Evolutionary conservation across 2,329 filamentous ascomycete species (phyloP), one percentile per base, ranked within the genome.

Genomic region (Aspergillus versicolor): DNA sequence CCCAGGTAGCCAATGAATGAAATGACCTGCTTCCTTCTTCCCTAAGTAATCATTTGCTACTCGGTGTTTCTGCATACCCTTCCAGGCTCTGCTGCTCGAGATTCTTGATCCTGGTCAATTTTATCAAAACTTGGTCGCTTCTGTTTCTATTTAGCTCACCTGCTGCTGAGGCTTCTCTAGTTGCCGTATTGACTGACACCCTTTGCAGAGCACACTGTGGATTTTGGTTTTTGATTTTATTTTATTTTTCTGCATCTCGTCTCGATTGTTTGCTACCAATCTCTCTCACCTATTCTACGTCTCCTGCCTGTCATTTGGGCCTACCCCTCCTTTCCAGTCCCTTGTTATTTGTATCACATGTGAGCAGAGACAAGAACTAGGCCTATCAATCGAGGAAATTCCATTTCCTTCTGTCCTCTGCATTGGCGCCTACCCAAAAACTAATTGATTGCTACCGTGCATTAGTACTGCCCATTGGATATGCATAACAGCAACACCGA

Each of bases 381-480:
- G 24, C 41, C 46, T 32, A 19, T 22, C 54, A 54, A 49, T 61
- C 57, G 66, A 65, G 61, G 65, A 64, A 37, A 65, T 68, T 55
- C 56, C 60, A 37, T 65, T 68, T 56, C 55, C 61, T 57, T 67
- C 62, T 61, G 54, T 61, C 62, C 55, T 59, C 54, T 62, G 56
- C 57, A 56, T 22, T 27, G 17, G 44, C 61, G 57, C 52, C 60
- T 61, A 53, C 58, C 43, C 21, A 27, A 17, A 34, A 43, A 44
- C 43, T 50, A 49, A 34, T 41, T 49, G 37, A 52, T 56, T 52
- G 57, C 68, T 66, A 67, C 62, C 57, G 60, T 62, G 56, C 61
- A 61, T 57, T 53, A 45, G 58, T 57, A 63, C 61, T 69, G 66
- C 65, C 68, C 63, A 65, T 41, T 38, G 44, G 34, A 47, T 65